Evolutionary conservation across 495 filamentous ascomycete species (phyloP), one percentile per base, ranked within the genome.

Genomic region (Aspergillus nidulans): DNA sequence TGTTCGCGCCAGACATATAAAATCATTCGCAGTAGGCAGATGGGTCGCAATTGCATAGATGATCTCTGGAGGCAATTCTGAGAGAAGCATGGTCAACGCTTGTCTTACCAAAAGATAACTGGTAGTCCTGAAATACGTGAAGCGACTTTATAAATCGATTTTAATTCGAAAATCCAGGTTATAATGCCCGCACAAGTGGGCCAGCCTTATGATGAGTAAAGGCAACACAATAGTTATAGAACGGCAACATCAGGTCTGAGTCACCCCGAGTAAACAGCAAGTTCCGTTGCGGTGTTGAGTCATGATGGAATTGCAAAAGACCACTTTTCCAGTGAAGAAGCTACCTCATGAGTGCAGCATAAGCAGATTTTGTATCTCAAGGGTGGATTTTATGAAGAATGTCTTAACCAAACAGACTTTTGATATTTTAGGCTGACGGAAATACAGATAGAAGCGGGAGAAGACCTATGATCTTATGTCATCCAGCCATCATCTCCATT

Each of bases 61-160:
- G 10, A 88, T 77, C 64, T 88, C 85, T 8, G 78, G 69, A 3
- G 85, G 85, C 24, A 89, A 74, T n/a, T 74, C 65, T 25, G 70
- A 49, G 61, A 55, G 18, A 55, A 21, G 26, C 42, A 36, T 48
- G 19, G 20, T 25, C 19, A 26, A 13, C 1, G 4, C 13, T 34
- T 3, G 15, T 34, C 30, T 34, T 12, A 34, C 9, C 10, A 13
- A 3, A 39, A 39, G 36, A 18, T 39, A 18, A 16, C 3, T 45
- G 26, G 15, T 56, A 21, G 15, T 18, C 38, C 13, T 23, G 26
- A 12, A 9, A 55, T 19, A 32, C 10, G 30, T 34, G 30, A 34
- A 34, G 2, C 3, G 30, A 7, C n/a, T n/a, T n/a, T 13, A 12
- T 2, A 12, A 34, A 10, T 34, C 9, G 30, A 12, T 34, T 12